Evolutionary conservation across 1,284 basidiomycete genomes (phyloP).

Genomic region (Ceratobasidium sp.): DNA sequence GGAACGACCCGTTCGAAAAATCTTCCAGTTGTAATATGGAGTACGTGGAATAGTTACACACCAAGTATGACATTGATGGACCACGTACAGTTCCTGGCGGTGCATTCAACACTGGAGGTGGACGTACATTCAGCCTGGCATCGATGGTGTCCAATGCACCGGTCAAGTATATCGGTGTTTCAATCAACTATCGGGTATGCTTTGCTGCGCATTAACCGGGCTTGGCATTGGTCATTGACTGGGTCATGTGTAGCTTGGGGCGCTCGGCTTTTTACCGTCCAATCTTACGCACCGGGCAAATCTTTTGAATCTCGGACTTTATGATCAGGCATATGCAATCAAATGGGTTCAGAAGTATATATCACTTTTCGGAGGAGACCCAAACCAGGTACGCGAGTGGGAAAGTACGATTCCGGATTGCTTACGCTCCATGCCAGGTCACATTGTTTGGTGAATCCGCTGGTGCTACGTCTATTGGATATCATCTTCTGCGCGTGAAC

Average conservation of each 20-base stretch:
- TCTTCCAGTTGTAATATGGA: constrained; percentile 27
- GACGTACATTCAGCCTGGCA: constrained; percentile 4
- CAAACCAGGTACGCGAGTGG: neutral
- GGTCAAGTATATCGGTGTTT: constrained; percentile 22
- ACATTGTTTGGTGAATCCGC: constrained; percentile 33
- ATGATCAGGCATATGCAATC: constrained; percentile 22
- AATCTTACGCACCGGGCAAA: constrained; percentile 19
- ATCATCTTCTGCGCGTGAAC: constrained; percentile 18
- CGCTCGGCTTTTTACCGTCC: constrained; percentile 27
- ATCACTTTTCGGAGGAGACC: constrained; percentile 12
- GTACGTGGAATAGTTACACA: neutral
- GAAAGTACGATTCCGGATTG: neutral
- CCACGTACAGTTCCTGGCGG: constrained; percentile 8
- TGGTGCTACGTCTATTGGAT: constrained; percentile 29
- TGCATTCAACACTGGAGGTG: constrained; percentile 22
- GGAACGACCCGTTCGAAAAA: constrained; percentile 4
- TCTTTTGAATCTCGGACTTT: constrained; percentile 22
- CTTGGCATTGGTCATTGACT: neutral
- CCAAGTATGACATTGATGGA: neutral
- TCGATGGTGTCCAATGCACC: constrained; percentile 21
- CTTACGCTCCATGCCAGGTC: neutral
- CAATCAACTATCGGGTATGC: constrained; percentile 33
- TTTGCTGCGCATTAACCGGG: neutral
- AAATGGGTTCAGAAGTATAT: constrained; percentile 29
- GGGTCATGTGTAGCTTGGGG: constrained; percentile 18